phyloP scores from a whole-genome alignment of 257 asterid species.

The Solanum lignicaule region DNA sequence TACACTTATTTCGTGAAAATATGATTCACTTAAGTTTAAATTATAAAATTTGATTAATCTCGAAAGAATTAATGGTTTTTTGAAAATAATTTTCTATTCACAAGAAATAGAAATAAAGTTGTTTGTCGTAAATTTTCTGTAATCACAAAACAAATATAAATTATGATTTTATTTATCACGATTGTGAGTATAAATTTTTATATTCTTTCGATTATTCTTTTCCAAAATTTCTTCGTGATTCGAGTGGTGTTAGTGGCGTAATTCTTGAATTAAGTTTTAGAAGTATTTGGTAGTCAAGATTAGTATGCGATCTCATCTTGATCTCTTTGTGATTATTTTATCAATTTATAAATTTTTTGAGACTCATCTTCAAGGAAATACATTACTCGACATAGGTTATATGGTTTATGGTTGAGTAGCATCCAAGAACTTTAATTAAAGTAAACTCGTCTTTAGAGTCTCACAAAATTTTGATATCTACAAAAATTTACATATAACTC shows the following conservation, averaged over 20 bases:
- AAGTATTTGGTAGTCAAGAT: too few species aligned
- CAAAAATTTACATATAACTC: background rate
- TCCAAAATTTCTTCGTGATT: background rate
- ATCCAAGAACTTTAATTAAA: too few species aligned
- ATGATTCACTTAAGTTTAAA: background rate
- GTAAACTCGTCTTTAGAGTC: too few species aligned
- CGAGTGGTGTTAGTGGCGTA: background rate
- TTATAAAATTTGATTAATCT: background rate
- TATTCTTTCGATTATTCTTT: too few species aligned
- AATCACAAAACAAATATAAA: too few species aligned
- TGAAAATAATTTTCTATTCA: background rate
- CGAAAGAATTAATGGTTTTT: background rate
- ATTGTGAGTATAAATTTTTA: too few species aligned
- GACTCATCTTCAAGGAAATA: too few species aligned
- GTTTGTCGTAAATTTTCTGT: background rate
- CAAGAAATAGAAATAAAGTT: background rate
- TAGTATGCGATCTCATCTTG: background rate
- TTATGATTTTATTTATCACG: too few species aligned
- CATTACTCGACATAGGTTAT: too few species aligned
- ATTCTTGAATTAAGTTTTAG: too few species aligned
- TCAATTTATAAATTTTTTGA: too few species aligned
- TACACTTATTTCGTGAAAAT: background rate
- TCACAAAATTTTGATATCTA: background rate
- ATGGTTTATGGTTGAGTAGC: background rate
- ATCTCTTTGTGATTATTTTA: background rate